Evolutionary conservation across 2,329 filamentous ascomycete species (phyloP), one percentile per base, ranked within the genome.

Genomic region (Fusarium miscanthi): DNA sequence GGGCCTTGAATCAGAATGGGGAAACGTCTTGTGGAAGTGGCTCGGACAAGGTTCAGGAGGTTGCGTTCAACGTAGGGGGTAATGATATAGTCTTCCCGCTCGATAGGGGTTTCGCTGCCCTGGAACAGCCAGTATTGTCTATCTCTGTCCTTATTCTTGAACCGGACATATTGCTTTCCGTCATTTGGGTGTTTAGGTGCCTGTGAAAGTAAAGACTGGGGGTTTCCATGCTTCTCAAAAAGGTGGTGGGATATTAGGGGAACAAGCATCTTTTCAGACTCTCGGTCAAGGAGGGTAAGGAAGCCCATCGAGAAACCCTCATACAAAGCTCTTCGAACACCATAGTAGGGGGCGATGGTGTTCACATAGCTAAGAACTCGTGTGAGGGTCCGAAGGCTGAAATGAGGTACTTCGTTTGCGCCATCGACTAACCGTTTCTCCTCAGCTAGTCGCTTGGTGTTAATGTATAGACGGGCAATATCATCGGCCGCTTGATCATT

Each of bases 301-400:
- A 99, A 99, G 54, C 95, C 96, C 97, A 99, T 99, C 21, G 94
- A 94, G 79, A 98, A 98, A 0, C 96, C 97, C 84, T 99, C 96
- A 71, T 93, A 97, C 3, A 98, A 85, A 16, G 95, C 93, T 77
- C 97, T 87, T 30, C 96, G 90, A 45, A 98, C 84, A 17, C 93
- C 94, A 81, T 97, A 98, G 8, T 92, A 88, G 1, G 94, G 90
- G 0, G 93, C 89, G 71, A 98, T 95, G 59, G 95, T 92, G 72
- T 91, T 91, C 23, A 95, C 94, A 80, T 98, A 99, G 41, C 91
- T 93, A 58, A 99, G 83, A 3, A 96, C 94, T 61, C 97, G 90
- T 25, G 97, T 98, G 51, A 99, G 84, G 0, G 96, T 99, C 79
- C 96, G 91, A 64, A 99, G 89, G 85, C 95, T 98, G 85, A 98